These are phyloP conservation scores for Pyrenula massariospora DNA, from an alignment of 495 filamentous ascomycete species.

Conservation along the genomic window DNA sequence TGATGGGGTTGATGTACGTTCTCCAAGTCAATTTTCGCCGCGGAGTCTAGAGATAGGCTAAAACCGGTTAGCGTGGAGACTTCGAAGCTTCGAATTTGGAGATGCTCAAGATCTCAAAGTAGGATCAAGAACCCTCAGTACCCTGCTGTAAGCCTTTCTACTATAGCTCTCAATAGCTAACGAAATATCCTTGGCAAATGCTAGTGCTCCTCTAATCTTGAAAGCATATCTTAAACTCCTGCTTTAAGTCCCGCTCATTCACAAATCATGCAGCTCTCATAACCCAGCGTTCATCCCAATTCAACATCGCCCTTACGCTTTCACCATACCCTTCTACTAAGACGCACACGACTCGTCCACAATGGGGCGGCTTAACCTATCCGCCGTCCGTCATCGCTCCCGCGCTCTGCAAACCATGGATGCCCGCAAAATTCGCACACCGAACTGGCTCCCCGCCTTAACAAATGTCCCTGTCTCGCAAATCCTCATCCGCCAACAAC, in stretches of 20 bases:
- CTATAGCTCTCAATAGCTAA: too few species aligned
- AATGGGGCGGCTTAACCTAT: slow-evolving; percentile 65
- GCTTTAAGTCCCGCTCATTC: background rate
- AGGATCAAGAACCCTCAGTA: too few species aligned
- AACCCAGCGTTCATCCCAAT: background rate
- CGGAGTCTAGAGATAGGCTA: background rate
- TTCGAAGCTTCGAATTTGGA: background rate
- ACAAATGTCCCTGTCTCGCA: slow-evolving; percentile 69
- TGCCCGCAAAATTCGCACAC: slow-evolving; percentile 34
- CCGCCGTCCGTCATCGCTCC: slow-evolving; percentile 60
- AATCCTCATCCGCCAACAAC: slow-evolving; percentile 55
- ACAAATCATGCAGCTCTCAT: background rate
- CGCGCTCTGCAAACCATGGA: slow-evolving; percentile 47
- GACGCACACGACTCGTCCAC: background rate
- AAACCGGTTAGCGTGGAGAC: background rate
- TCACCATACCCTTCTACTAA: background rate
- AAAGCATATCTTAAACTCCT: too few species aligned
- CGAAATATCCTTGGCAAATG: too few species aligned
- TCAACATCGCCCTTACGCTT: background rate
- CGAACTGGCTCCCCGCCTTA: slow-evolving; percentile 69
- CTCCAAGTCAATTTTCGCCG: background rate
- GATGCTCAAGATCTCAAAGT: background rate
- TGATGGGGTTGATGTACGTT: background rate
- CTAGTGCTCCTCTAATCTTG: too few species aligned
- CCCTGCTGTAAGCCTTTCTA: too few species aligned